phyloP scores from a whole-genome alignment of 371 early-diverging fungal species.

The Mucor velutinosus region DNA sequence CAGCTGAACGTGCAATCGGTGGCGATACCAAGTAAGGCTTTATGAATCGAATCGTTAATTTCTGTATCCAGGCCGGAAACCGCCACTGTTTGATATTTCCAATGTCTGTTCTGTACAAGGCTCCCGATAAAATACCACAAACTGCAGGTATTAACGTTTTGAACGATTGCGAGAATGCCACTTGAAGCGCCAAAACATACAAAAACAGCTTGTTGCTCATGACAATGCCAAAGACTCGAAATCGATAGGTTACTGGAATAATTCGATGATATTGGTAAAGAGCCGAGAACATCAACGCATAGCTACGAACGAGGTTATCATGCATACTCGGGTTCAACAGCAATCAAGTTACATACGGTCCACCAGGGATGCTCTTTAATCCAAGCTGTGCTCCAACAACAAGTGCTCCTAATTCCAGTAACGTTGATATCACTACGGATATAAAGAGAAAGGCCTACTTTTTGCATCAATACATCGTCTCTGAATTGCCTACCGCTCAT shows the following conservation, averaged over 20 bases:
- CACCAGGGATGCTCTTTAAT: constrained; percentile 58
- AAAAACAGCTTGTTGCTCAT: constrained; percentile 67
- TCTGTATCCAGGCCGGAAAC: constrained; percentile 47
- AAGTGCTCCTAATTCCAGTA: constrained; percentile 55
- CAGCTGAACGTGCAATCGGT: constrained; percentile 53
- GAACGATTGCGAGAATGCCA: constrained; percentile 59
- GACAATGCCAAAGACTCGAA: constrained; percentile 64
- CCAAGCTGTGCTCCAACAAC: constrained; percentile 53
- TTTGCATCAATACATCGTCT: background rate
- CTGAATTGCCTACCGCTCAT: background rate
- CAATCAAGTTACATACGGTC: constrained; percentile 52
- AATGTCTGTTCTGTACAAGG: constrained; percentile 61
- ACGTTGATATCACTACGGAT: constrained; percentile 54
- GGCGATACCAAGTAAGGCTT: constrained; percentile 46
- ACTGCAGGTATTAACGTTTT: constrained; percentile 55
- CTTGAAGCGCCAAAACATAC: constrained; percentile 62
- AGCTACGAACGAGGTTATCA: constrained; percentile 25
- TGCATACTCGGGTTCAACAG: background rate
- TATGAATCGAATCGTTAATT: constrained; percentile 34
- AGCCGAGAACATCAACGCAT: constrained; percentile 64
- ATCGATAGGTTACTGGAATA: constrained; percentile 64
- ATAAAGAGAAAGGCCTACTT: constrained; percentile 64
- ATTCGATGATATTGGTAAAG: constrained; percentile 63
- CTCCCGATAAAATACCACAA: constrained; percentile 65
- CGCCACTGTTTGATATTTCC: constrained; percentile 67